phyloP scores from a whole-genome alignment of 192 early-diverging fungal species.

The Coemansia sp. region DNA sequence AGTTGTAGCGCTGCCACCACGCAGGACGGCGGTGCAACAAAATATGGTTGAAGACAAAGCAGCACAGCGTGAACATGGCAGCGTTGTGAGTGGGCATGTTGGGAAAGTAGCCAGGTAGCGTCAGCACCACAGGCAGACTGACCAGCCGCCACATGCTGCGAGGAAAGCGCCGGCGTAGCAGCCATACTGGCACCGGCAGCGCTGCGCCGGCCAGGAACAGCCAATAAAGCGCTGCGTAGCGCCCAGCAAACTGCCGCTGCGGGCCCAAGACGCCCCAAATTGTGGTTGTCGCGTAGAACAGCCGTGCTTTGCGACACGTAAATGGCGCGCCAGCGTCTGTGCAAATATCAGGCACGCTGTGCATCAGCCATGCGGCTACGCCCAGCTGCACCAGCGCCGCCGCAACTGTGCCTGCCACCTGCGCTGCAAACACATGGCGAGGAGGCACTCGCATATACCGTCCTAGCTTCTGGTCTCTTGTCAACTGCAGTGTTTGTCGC shows the following conservation, averaged over 20 bases:
- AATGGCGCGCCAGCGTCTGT: slow-evolving; percentile 59
- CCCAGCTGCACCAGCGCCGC: slow-evolving; percentile 67
- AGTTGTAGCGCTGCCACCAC: slow-evolving; percentile 65
- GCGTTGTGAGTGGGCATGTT: slow-evolving; percentile 55
- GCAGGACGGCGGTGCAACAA: slow-evolving; percentile 56
- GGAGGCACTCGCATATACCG: slow-evolving; percentile 74
- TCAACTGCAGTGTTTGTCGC: slow-evolving; percentile 66
- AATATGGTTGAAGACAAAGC: slow-evolving; percentile 65
- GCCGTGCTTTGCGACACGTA: slow-evolving; percentile 56
- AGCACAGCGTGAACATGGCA: slow-evolving; percentile 47
- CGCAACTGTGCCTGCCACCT: slow-evolving; percentile 68
- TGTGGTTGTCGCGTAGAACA: slow-evolving; percentile 66
- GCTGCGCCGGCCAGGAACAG: slow-evolving; percentile 60
- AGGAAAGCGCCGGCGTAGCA: slow-evolving; percentile 60
- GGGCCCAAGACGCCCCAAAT: slow-evolving; percentile 79
- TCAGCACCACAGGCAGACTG: slow-evolving; percentile 65
- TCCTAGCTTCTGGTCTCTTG: slow-evolving; percentile 65
- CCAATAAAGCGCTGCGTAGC: slow-evolving; percentile 46
- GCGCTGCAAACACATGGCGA: slow-evolving; percentile 70
- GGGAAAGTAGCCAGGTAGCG: slow-evolving; percentile 58
- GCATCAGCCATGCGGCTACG: slow-evolving; percentile 64
- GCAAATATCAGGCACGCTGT: slow-evolving; percentile 56
- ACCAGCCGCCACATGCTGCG: slow-evolving; percentile 61
- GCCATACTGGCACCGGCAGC: slow-evolving; percentile 67
- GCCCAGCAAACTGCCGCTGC: slow-evolving; percentile 58